These are phyloP conservation scores for Abrus precatorius DNA, from an alignment of 306 rosid species.

Conservation along the genomic window DNA sequence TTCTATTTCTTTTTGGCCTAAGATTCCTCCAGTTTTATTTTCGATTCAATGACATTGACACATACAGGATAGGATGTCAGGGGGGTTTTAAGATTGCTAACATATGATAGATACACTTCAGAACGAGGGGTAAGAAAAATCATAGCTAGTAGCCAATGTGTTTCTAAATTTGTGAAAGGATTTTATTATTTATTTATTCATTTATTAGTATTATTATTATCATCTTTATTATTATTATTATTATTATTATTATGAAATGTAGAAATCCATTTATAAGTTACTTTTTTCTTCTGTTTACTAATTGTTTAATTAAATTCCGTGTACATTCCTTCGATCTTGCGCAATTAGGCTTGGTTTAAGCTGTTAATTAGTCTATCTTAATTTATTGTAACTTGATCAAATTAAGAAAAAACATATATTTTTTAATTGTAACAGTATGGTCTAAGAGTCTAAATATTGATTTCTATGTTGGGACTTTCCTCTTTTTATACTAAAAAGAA, in stretches of 20 bases:
- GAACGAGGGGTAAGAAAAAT: background rate
- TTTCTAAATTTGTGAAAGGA: background rate
- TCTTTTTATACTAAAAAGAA: background rate
- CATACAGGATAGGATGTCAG: background rate
- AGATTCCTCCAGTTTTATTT: background rate
- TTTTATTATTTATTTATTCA: background rate
- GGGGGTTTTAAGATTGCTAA: no score
- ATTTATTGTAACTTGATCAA: background rate
- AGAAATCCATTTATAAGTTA: background rate
- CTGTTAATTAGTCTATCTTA: background rate
- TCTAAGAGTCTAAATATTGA: background rate
- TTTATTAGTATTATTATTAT: no score
- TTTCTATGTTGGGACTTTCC: background rate
- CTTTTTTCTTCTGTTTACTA: no score
- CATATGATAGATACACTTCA: no score
- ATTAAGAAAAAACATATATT: no score
- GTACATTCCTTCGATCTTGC: no score
- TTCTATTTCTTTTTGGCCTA: no score
- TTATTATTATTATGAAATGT: background rate
- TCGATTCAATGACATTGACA: background rate
- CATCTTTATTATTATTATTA: background rate
- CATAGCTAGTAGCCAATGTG: background rate
- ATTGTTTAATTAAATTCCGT: no score
- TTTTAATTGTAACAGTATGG: background rate
- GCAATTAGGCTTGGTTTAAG: background rate